Percentiles rank a stretch among this genome's conserved stretches.
Conservation (phyloP, 306 rosid genomes). For the Trifolium repens region DNA sequence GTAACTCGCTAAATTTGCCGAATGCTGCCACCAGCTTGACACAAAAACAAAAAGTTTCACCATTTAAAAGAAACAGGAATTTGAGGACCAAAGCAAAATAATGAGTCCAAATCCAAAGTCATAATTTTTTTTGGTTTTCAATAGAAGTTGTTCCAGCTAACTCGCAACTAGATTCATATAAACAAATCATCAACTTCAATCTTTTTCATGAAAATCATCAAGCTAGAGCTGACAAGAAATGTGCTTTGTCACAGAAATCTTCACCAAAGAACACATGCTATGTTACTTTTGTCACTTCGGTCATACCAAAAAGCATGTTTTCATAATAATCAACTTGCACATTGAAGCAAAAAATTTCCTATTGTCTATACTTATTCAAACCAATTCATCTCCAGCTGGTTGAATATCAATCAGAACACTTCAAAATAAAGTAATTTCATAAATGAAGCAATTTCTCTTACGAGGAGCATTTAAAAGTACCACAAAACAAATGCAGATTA, state of each 20-base stretch:
- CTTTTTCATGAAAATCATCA: conserved; percentile 33
- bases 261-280: conserved; percentile 26
- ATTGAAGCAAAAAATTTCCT: conserved; percentile 11
- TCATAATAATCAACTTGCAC: conserved; percentile 20
- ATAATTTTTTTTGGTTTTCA: conserved; percentile 28
- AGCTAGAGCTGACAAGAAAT: conserved; percentile 20
- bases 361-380: not conserved
- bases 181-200: conserved; percentile 32
- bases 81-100: conserved; percentile 33
- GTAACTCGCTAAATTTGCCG: conserved; percentile 87
- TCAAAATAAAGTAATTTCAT: conserved; percentile 40
- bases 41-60: conserved; percentile 62
- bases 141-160: conserved; percentile 32
- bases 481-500: conserved; percentile 25
- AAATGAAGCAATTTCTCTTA: conserved; percentile 32
- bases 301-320: conserved; percentile 2
- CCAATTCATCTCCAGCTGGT: conserved; percentile 31
- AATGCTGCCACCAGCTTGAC: conserved; percentile 99
- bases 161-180: conserved; percentile 38
- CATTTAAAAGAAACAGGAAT: conserved; percentile 50
- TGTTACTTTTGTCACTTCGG: conserved; percentile 10
- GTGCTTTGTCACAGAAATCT: conserved; percentile 34
- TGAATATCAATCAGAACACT: conserved; percentile 34
- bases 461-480: conserved; percentile 37
- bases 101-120: conserved; percentile 40